Evolutionary conservation across 805 yeast genomes (phyloP).

Genomic region (Osmozyma mogii): DNA sequence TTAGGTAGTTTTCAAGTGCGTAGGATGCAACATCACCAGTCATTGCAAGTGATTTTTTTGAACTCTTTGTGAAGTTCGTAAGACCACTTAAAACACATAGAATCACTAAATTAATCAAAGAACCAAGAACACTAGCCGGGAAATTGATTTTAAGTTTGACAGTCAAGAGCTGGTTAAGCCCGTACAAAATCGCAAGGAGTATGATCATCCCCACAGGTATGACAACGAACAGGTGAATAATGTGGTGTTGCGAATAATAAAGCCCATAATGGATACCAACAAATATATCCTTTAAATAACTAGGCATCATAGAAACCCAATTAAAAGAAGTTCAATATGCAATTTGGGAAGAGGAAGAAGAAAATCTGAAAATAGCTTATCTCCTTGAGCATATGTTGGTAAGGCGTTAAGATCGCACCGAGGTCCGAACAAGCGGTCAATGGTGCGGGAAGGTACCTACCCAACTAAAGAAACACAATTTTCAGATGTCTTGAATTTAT

Average conservation of each 20-base stretch:
- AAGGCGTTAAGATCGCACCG: no score
- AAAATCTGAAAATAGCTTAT: no score
- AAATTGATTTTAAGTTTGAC: conserved; percentile 41
- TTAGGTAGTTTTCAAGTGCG: conserved; percentile 23
- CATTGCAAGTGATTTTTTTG: no score
- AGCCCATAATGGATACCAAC: conserved; percentile 22
- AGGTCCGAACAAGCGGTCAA: no score
- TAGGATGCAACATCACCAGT: conserved; percentile 11
- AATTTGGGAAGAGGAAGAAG: no score
- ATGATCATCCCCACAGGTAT: conserved; percentile 43
- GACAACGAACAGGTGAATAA: conserved; percentile 36
- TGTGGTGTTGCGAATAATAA: conserved; percentile 13
- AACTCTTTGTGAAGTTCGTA: conserved; percentile 6
- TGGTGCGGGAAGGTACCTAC: no score
- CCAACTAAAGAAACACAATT: no score
- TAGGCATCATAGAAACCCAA: no score
- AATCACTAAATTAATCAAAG: conserved; percentile 49
- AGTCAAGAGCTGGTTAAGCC: conserved; percentile 40
- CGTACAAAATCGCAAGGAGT: conserved; percentile 42
- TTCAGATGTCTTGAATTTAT: no score
- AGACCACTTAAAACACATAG: conserved; percentile 31
- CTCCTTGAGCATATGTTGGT: no score
- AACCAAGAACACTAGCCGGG: conserved; percentile 66
- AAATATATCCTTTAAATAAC: conserved; percentile 6
- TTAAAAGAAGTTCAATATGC: no score